These are phyloP conservation scores for Trametes maxima DNA, from an alignment of 768 basidiomycete species.

Conservation along the genomic window DNA sequence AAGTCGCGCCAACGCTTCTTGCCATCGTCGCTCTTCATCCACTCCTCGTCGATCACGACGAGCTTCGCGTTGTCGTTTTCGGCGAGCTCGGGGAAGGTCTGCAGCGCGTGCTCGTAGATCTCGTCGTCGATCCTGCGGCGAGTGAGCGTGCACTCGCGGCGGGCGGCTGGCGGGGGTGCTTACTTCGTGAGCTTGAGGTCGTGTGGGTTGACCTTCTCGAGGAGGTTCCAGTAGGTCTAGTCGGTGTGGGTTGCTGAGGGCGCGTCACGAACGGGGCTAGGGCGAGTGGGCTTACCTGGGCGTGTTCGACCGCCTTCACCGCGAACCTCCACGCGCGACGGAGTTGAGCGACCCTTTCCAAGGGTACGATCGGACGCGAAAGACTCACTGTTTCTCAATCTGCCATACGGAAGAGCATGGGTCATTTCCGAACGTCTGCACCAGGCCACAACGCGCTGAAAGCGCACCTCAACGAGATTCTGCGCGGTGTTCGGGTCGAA, in stretches of 20 bases:
- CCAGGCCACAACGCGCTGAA: background rate
- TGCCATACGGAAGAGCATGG: conserved; percentile 34
- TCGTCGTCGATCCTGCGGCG: conserved; percentile 72
- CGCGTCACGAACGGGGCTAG: background rate
- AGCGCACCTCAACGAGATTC: conserved; percentile 81
- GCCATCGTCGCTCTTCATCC: conserved; percentile 85
- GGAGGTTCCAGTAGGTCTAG: conserved; percentile 94
- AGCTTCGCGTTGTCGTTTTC: conserved; percentile 44
- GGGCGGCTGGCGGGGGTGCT: conserved; percentile 24
- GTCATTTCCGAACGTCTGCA: background rate
- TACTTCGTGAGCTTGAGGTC: conserved; percentile 84
- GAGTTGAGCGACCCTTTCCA: background rate
- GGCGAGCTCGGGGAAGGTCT: conserved; percentile 78
- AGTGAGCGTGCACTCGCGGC: background rate
- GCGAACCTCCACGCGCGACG: conserved; percentile 59
- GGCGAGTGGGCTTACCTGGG: conserved; percentile 60
- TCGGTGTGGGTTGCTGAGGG: background rate
- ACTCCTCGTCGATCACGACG: conserved; percentile 77
- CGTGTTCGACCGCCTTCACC: conserved; percentile 95
- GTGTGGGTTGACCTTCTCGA: conserved; percentile 77
- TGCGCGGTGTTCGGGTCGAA: conserved; percentile 94
- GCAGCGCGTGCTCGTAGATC: conserved; percentile 76
- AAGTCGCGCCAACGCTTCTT: conserved; percentile 93
- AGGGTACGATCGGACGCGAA: conserved; percentile 14
- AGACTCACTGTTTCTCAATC: conserved; percentile 94